Conservation (phyloP, 192 early-diverging fungal species). For the Paraglomus occultum region DNA sequence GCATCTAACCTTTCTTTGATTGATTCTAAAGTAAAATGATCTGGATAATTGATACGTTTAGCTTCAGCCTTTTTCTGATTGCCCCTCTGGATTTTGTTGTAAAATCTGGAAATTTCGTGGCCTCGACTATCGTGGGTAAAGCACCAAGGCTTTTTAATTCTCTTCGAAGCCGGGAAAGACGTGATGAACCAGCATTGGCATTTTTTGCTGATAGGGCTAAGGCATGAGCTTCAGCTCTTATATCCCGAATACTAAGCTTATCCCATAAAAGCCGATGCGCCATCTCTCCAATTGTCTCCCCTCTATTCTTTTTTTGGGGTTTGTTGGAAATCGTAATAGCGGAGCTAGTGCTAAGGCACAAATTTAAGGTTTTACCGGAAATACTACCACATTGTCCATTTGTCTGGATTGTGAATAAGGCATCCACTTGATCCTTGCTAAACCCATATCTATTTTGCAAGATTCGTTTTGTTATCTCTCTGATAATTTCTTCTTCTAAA, state of each 20-base stretch:
- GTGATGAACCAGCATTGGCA: slow-evolving; percentile 14
- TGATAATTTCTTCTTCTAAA: not conserved
- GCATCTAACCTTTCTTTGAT: not conserved
- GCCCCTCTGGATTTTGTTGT: too few species aligned
- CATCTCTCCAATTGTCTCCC: slow-evolving; percentile 8
- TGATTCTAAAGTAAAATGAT: slow-evolving; percentile 19
- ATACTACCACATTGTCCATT: too few species aligned
- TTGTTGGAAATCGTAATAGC: not conserved
- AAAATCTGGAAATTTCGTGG: not conserved
- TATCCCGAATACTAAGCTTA: slow-evolving; percentile 3
- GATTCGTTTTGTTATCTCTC: not conserved
- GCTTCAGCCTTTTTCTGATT: too few species aligned
- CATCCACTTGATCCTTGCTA: not conserved
- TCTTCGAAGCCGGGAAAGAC: not conserved
- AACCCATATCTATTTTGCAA: slow-evolving; percentile 2
- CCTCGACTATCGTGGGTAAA: not conserved
- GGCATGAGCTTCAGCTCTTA: slow-evolving; percentile 14
- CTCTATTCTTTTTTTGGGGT: not conserved
- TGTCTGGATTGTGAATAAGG: slow-evolving; percentile 4
- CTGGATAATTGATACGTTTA: not conserved
- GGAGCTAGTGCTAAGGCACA: not conserved
- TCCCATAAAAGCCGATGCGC: not conserved
- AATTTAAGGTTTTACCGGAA: not conserved
- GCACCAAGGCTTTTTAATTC: not conserved
- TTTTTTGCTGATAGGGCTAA: slow-evolving; percentile 12